Evolutionary conservation across 495 filamentous ascomycete genomes (phyloP), one percentile per base, ranked within the genome.

Genomic region (Talaromyces liani): DNA sequence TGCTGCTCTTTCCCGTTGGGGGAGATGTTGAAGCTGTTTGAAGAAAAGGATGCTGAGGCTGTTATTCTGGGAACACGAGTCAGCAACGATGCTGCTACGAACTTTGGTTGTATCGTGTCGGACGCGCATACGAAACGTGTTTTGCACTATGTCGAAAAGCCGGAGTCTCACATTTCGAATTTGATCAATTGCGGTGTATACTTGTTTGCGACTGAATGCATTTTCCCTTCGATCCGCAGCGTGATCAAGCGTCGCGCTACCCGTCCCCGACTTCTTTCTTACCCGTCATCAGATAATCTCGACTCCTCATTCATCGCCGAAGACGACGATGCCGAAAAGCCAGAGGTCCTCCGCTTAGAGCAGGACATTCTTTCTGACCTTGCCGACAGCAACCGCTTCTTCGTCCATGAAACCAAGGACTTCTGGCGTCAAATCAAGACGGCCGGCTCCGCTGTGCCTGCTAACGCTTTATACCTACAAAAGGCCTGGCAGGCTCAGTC

Each of bases 371-470:
- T 99, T 45, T 89, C 92, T 60, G 93, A 97, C 69, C 86, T 99
- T 68, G 93, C 94, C 39, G 94, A 99, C 78, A 96, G 87, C 84
- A 93, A 95, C 73, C 92, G 94, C 71, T 99, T 99, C 83, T 99
- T 91, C 75, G 95, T 98, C 20, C 89, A 96, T 75, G 94, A 99
- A 78, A 98, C 94, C 53, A 96, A 96, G 79, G 94, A 97, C 71
- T 99, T 99, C 79, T 99, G 94, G 94, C 93, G 94, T 62, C 94
- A 99, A 82, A 98, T 99, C 84, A 99, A 99, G 85, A 96, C 95
- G 5, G 94, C 94, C 57, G 95, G 95, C 47, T 98, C 94, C 22
- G 94, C 94, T 58, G 92, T 99, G 62, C 95, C 94, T 9, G 94
- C 94, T 64, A 98, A 99, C 72, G 95, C 94, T 1, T 86, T 99